Evolutionary conservation across 176 grass and related monocot genomes (phyloP).

Genomic region (Guadua angustifolia): DNA sequence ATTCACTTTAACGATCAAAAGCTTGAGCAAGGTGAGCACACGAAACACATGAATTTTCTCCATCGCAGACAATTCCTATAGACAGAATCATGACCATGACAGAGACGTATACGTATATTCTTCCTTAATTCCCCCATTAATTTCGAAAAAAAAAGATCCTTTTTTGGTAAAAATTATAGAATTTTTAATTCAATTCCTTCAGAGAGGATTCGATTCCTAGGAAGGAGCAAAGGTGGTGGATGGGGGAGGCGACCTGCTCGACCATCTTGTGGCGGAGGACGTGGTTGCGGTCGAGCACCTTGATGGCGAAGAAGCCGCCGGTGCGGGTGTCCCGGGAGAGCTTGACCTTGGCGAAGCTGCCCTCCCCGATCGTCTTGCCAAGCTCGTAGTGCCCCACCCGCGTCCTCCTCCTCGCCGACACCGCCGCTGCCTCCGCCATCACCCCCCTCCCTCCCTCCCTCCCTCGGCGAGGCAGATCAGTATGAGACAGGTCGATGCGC

Average conservation of each 20-base stretch:
- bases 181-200: not conserved
- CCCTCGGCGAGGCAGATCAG: not conserved
- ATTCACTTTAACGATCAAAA: not conserved
- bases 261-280: slow-evolving; percentile 97
- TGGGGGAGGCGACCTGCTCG: slow-evolving; percentile 63
- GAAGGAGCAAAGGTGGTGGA: too few relatives aligned
- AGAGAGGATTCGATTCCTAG: not conserved
- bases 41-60: not conserved
- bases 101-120: slow-evolving; percentile 13
- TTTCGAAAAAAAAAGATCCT: not conserved
- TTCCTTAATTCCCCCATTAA: not conserved
- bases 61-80: not conserved
- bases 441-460: not conserved
- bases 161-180: not conserved
- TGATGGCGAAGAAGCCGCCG: slow-evolving; percentile 68
- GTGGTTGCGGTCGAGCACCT: slow-evolving; percentile 81
- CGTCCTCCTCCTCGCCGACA: slow-evolving; percentile 41
- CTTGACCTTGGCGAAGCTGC: slow-evolving; percentile 98
- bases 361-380: slow-evolving; percentile 87
- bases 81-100: slow-evolving; percentile 3
- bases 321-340: slow-evolving; percentile 68
- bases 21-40: not conserved
- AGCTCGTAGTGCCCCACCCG: slow-evolving; percentile 85
- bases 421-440: slow-evolving; percentile 28
- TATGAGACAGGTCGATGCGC: not conserved